Evolutionary conservation across 31 red algal genomes (phyloP), one percentile per base, ranked within the genome.

Genomic region (Asparagopsis taxiformis): DNA sequence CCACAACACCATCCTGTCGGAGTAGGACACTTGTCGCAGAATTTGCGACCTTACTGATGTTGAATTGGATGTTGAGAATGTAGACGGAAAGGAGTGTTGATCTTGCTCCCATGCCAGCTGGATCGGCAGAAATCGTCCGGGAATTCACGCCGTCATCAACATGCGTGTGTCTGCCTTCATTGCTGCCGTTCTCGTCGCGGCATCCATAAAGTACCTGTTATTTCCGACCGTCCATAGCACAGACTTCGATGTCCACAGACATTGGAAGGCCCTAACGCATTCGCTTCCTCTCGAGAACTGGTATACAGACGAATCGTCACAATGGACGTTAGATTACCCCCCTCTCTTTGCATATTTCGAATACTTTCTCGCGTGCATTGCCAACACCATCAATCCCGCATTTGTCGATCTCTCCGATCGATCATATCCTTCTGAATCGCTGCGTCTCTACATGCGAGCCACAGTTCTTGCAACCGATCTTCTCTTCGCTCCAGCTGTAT

Each of bases 241-340:
- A 20, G 94, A 97, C 55, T 69, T 93, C 10, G 69, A 89, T 36
- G 94, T 97, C 58, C 94, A 97, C 78, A 51, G 75, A 43, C 66
- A 92, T 51, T 97, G 94, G 94, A 77, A 75, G 72, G 75, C 74
- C 29, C 59, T 93, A 3, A 93, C 88, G 49, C 31, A 50, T 1
- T 62, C 52, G 34, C 31, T 56, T 3, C 94, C 88, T 4, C 60
- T 93, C 10, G 16, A 1, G 20, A 11, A 79, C 3, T 97, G 94
- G 94, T 97, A 97, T 65, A 78, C 68, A 16, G 88, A 87, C 39
- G 70, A 13, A 11, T 68, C 77, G 20, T 88, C 88, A 10, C 28
- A 25, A 19, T 88, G 82, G 76, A 82, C 69, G 30, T 70, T 97
- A 7, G 94, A 97, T 39, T 97, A 97, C 65, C 94, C 94, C 21